A percentile compares a stretch with the other conserved stretches of the same genome.
Conservation (phyloP, 1,139 yeast species). For the Yamadazyma dushanensis region DNA sequence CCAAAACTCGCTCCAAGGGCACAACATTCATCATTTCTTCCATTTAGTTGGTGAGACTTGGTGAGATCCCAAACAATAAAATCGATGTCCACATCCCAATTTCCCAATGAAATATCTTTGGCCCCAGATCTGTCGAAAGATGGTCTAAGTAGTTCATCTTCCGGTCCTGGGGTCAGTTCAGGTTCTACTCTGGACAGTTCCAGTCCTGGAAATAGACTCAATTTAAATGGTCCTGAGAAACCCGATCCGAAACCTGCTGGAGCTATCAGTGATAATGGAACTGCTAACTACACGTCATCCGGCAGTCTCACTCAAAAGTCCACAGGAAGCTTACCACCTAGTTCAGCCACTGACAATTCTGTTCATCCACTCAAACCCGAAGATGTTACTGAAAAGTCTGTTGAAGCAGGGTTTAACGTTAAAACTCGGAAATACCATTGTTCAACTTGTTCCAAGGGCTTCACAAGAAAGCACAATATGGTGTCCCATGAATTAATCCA, state of each 20-base stretch:
- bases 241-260: conserved; percentile 1
- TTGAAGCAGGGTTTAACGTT: too few relatives aligned
- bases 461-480: conserved; percentile 72
- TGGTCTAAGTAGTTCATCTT: conserved; percentile 4
- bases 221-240: background rate
- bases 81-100: background rate
- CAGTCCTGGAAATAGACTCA: conserved; percentile 5
- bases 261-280: background rate
- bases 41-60: too few relatives aligned
- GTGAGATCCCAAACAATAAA: too few relatives aligned
- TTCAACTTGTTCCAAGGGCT: conserved; percentile 59
- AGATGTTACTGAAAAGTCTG: too few relatives aligned
- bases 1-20: too few relatives aligned
- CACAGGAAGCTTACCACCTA: too few relatives aligned
- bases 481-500: conserved; percentile 74
- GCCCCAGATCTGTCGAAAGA: background rate
- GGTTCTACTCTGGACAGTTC: conserved; percentile 3
- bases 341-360: too few relatives aligned
- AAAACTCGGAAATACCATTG: conserved; percentile 41
- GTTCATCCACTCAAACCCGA: too few relatives aligned
- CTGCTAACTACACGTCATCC: too few relatives aligned
- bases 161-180: conserved; percentile 4
- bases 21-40: too few relatives aligned
- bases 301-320: too few relatives aligned
- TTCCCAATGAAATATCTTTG: too few relatives aligned